Percentiles rank a stretch among this genome's conserved stretches.
These are phyloP conservation scores for Phytophthora sp. DNA, from an alignment of 352 stramenopile species.

Conservation along the genomic window DNA sequence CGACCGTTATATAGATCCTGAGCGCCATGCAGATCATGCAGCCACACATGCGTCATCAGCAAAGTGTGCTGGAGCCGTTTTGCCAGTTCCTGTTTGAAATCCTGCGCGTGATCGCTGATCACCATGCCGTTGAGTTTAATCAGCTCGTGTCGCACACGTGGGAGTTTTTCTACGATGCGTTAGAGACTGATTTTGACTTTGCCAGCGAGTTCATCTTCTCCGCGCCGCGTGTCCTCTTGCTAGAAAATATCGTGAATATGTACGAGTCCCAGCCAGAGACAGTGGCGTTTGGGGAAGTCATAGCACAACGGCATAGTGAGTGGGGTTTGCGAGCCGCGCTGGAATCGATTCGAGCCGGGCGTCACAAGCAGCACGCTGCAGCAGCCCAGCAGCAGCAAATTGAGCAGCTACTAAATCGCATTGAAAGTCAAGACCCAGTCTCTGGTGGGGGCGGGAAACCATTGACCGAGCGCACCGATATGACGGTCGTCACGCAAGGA, in stretches of 20 bases:
- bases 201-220: constrained; percentile 49
- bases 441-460: constrained; percentile 9
- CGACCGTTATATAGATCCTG: constrained; percentile 46
- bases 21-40: constrained; percentile 65
- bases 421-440: constrained; percentile 20
- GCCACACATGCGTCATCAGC: constrained; percentile 41
- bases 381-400: constrained; percentile 58
- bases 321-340: constrained; percentile 30
- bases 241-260: constrained; percentile 56
- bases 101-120: constrained; percentile 62
- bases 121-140: constrained; percentile 76
- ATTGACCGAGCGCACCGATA: constrained; percentile 27
- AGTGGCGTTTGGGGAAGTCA: constrained; percentile 46
- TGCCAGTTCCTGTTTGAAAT: constrained; percentile 73
- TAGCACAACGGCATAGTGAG: constrained; percentile 46
- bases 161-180: constrained; percentile 56
- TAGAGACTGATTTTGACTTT: constrained; percentile 44
- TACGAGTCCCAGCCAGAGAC: constrained; percentile 56
- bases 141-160: constrained; percentile 55
- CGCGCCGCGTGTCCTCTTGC: constrained; percentile 33
- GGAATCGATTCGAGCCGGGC: constrained; percentile 33
- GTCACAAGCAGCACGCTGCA: constrained; percentile 52
- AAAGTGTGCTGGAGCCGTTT: constrained; percentile 36
- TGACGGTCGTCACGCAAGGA: constrained; percentile 28
- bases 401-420: constrained; percentile 46